Evolutionary conservation across 768 basidiomycete species (phyloP).

Genomic region (Leccinum broughii): DNA sequence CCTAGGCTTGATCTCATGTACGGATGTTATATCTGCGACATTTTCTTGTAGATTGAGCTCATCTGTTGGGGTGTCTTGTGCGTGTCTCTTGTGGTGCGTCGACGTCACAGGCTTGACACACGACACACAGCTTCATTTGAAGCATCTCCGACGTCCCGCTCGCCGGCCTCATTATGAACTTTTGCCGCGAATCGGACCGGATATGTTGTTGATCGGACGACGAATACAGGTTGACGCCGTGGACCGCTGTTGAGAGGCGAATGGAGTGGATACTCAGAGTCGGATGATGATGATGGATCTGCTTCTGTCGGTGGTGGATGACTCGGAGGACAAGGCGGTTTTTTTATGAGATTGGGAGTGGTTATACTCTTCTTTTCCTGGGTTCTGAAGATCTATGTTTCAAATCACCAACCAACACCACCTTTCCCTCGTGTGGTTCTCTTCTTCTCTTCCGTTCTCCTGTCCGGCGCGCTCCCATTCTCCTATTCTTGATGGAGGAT

Average conservation of each 20-base stretch:
- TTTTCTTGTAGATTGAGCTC: conserved; percentile 23
- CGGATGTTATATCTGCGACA: not conserved
- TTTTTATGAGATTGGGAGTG: not conserved
- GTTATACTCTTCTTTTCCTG: not conserved
- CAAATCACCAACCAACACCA: not conserved
- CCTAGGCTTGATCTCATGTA: not conserved
- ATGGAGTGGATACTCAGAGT: not conserved
- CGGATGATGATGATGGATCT: too few species aligned
- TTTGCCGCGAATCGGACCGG: conserved; percentile 24
- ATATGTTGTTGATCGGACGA: too few species aligned
- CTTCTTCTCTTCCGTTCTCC: not conserved
- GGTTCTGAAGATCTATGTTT: not conserved
- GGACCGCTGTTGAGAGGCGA: conserved; percentile 3
- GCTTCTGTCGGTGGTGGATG: too few species aligned
- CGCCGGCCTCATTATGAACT: conserved; percentile 36
- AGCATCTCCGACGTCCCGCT: conserved; percentile 32
- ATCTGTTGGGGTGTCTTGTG: conserved; percentile 26
- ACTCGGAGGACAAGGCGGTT: too few species aligned
- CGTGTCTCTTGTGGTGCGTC: not conserved
- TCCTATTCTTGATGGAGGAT: not conserved
- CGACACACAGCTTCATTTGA: conserved; percentile 35
- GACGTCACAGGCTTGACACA: too few species aligned
- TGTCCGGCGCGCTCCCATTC: not conserved
- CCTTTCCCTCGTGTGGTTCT: too few species aligned
- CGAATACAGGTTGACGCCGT: not conserved